Evolutionary conservation across 441 rosid species (phyloP).

Genomic region (Pelargonium australe): DNA sequence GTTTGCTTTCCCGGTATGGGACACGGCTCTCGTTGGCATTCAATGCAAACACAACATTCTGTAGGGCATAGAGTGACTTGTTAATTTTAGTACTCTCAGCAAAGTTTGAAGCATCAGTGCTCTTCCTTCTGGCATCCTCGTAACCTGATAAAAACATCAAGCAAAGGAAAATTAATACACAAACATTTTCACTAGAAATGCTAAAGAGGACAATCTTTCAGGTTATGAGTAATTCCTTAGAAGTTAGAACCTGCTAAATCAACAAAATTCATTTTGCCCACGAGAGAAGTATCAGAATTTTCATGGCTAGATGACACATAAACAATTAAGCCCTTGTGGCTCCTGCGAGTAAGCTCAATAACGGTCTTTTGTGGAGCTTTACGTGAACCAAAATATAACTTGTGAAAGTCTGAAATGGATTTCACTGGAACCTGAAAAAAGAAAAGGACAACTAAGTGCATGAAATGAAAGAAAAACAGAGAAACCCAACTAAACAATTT

Average conservation of each 20-base stretch:
- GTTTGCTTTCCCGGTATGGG: constrained; percentile 72
- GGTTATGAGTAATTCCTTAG: neutral
- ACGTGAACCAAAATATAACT: constrained; percentile 30
- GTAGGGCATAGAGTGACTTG: constrained; percentile 59
- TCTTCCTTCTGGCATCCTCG: constrained; percentile 50
- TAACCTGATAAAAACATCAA: constrained; percentile 41
- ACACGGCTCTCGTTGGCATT: constrained; percentile 52
- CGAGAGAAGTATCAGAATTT: constrained; percentile 14
- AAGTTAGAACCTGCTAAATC: constrained; percentile 55
- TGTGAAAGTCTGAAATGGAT: constrained; percentile 44
- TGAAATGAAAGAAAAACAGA: neutral
- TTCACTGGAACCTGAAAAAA: constrained; percentile 43
- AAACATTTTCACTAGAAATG: neutral
- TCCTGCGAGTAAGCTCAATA: constrained; percentile 28
- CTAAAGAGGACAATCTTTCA: neutral
- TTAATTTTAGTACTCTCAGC: constrained; percentile 42
- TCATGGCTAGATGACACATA: constrained; percentile 25
- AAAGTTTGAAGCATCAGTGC: constrained; percentile 26
- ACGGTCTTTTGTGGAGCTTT: constrained; percentile 27
- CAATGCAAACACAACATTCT: constrained; percentile 57
- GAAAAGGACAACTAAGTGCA: neutral
- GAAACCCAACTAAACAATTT: constrained; percentile 2
- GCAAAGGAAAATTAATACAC: neutral
- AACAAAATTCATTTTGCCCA: constrained; percentile 60
- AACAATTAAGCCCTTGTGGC: constrained; percentile 53